These are phyloP conservation scores for Zoysia pacifica DNA, from an alignment of 176 grass and related monocot species.

Conservation along the genomic window DNA sequence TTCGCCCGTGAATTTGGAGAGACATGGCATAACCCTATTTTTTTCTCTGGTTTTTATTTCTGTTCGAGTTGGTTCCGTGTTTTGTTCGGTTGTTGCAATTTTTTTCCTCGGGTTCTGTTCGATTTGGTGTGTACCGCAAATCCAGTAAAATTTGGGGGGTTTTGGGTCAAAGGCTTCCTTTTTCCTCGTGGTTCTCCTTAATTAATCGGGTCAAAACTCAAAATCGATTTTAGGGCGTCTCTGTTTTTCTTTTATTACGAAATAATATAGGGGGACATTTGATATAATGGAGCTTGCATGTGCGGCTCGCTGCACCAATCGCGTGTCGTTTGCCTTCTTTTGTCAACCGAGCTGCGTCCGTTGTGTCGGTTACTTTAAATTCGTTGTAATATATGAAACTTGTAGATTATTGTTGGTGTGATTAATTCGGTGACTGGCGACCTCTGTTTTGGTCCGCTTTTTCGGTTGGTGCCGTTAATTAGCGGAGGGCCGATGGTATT, in stretches of 20 bases:
- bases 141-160: neutral
- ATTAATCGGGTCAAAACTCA: constrained; percentile 39
- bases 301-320: neutral
- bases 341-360: neutral
- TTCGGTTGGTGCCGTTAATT: neutral
- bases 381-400: constrained; percentile 12
- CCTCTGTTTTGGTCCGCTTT: neutral
- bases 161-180: constrained; percentile 27
- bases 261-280: constrained; percentile 38
- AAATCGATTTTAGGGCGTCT: constrained; percentile 23
- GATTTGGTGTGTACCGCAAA: constrained; percentile 24
- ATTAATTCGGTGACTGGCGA: constrained; percentile 23
- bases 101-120: constrained; percentile 5
- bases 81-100: constrained; percentile 2
- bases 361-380: constrained; percentile 39
- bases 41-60: neutral
- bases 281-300: constrained; percentile 37
- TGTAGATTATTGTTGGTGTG: neutral
- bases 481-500: neutral
- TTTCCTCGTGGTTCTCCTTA: constrained; percentile 8
- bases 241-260: constrained; percentile 20
- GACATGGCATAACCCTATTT: constrained; percentile 1
- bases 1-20: constrained; percentile 17
- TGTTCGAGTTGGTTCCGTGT: constrained; percentile 2
- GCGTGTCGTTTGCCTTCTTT: constrained; percentile 10